phyloP scores from a whole-genome alignment of 1,284 basidiomycete genomes.

The Ustilago lituana region DNA sequence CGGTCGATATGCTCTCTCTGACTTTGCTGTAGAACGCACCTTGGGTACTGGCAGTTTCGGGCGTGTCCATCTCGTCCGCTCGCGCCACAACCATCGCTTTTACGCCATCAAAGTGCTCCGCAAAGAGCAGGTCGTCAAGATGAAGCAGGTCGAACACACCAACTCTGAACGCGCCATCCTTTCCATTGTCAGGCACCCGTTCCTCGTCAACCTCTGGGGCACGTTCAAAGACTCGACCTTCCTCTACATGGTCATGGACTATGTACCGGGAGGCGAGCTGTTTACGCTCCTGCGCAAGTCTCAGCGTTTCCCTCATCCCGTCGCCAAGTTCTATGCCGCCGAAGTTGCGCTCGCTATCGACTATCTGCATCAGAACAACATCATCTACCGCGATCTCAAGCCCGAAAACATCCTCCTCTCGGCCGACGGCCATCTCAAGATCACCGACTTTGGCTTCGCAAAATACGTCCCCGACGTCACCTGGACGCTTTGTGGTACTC shows the following conservation, averaged over 20 bases:
- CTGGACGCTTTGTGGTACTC: constrained; percentile 90
- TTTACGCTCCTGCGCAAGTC: constrained; percentile 72
- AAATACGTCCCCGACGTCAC: constrained; percentile 89
- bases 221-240: constrained; percentile 93
- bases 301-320: constrained; percentile 95
- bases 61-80: constrained; percentile 63
- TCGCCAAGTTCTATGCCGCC: constrained; percentile 98
- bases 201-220: constrained; percentile 98
- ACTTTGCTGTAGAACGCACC: constrained; percentile 63
- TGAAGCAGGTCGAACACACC: constrained; percentile 98
- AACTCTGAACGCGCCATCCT: constrained; percentile 94
- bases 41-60: constrained; percentile 66
- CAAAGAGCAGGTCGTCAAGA: constrained; percentile 85
- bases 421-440: constrained; percentile 94
- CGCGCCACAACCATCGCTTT: constrained; percentile 63
- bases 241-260: constrained; percentile 99
- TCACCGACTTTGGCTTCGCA: constrained; percentile 98
- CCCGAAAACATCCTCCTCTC: constrained; percentile 95
- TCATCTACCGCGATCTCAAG: constrained; percentile 97
- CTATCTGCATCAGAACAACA: constrained; percentile 87
- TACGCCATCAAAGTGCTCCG: constrained; percentile 67
- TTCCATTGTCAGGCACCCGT: constrained; percentile 88
- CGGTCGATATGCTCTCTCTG: constrained; percentile 63
- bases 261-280: constrained; percentile 95
- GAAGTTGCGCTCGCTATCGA: constrained; percentile 95